Conservation (phyloP, 768 basidiomycete species). For the Basidioascus undulatus region DNA sequence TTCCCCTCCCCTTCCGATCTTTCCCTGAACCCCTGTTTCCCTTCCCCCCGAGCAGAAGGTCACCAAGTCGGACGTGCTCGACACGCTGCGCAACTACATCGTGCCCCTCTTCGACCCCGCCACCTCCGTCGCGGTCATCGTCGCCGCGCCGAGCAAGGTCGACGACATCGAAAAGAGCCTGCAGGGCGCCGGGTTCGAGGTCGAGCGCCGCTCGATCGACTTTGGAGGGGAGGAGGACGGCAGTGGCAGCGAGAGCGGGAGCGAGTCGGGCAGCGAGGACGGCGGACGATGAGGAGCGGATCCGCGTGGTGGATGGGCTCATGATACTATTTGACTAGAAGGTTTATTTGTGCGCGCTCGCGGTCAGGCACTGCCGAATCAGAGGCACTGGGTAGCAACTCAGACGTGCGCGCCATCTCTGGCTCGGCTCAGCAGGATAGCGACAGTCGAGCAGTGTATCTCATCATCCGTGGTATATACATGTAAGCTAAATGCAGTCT, state of each 20-base stretch:
- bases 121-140: conserved; percentile 53
- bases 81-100: conserved; percentile 44
- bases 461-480: no score
- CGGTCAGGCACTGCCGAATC: no score
- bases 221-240: conserved; percentile 24
- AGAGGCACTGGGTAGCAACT: no score
- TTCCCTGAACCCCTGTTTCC: not conserved
- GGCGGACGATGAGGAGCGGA: not conserved
- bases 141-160: conserved; percentile 58
- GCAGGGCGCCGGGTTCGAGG: conserved; percentile 42
- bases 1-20: not conserved
- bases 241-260: conserved; percentile 12
- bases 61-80: conserved; percentile 50
- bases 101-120: conserved; percentile 58
- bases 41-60: conserved; percentile 25
- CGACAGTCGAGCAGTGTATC: no score
- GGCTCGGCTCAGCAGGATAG: no score
- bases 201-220: conserved; percentile 45
- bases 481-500: no score
- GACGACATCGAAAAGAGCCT: conserved; percentile 45
- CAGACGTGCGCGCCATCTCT: no score
- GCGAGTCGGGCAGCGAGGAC: conserved; percentile 1
- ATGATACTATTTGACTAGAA: no score
- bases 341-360: no score
- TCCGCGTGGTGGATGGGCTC: no score